phyloP scores from a whole-genome alignment of 2,329 filamentous ascomycete genomes.

The Fonsecaea monophora region DNA sequence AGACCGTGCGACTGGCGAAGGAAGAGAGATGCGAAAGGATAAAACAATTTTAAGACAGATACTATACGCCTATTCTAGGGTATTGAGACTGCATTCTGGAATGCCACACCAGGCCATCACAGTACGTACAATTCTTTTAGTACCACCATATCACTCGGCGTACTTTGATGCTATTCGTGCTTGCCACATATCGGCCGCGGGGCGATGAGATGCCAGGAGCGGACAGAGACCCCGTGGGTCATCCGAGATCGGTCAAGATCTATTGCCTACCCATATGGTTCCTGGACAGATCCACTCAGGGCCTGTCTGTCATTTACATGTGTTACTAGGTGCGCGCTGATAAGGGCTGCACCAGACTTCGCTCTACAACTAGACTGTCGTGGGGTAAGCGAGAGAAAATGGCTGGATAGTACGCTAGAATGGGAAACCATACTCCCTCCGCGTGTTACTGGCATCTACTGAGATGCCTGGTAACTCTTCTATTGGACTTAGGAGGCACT shows the following conservation, averaged over 20 bases:
- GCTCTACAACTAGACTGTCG: no score
- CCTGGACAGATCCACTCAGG: not conserved
- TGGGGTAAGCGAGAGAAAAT: not conserved
- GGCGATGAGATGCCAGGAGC: not conserved
- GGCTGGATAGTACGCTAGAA: not conserved
- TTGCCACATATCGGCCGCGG: not conserved
- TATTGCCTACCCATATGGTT: not conserved
- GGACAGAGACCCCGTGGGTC: not conserved
- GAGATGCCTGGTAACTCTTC: no score
- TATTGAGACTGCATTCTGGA: not conserved
- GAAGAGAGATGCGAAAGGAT: slow-evolving; percentile 2
- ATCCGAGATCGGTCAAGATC: not conserved
- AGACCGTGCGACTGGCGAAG: not conserved
- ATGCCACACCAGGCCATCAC: not conserved
- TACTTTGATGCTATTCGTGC: not conserved
- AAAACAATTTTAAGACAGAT: not conserved
- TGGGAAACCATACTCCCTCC: no score
- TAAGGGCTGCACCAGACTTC: no score
- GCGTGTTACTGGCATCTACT: no score
- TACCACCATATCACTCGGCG: not conserved
- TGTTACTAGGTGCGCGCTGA: no score
- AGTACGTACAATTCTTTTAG: not conserved
- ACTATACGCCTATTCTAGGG: not conserved
- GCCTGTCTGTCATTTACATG: no score
- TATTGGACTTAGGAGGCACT: no score